Evolutionary conservation across 2,329 filamentous ascomycete genomes (phyloP), one percentile per base, ranked within the genome.

Genomic region (Dryadomyces quercivorus): DNA sequence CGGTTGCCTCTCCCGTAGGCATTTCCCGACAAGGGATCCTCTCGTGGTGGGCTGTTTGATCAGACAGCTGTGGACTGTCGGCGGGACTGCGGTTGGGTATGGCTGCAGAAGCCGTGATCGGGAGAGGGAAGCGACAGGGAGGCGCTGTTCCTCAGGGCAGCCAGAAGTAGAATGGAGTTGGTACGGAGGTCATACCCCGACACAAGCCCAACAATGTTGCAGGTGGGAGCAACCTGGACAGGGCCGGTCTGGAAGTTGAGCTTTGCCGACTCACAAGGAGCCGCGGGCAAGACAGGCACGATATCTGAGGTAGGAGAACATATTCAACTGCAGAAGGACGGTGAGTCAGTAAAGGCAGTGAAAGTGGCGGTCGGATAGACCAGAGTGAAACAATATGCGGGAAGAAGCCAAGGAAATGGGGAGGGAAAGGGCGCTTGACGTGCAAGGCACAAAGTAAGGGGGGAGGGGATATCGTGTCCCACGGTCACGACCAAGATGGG

Each of bases 401-500:
- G 26, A 31, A 31, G 26, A 31, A 31, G 26, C 26, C 26, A 44
- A 7, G 15, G 47, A 15, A 31, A n/a, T 8, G 20, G 16, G 38
- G 20, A 21, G 38, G 15, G 13, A 16, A 6, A 36, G 12, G 49
- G 48, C 31, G 26, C 26, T 31, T 31, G 42, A 9, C 6, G 10
- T 21, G 46, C 46, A 50, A 22, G 31, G 55, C 31, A 36, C 9
- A 51, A 42, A 12, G 36, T n/a, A 43, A 22, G 36, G 21, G 22
- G 18, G 46, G 46, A 38, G 22, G 16, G 16, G 31, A 16, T 8
- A 8, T 40, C 2, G 10, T 40, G 50, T 51, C 45, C 47, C 46
- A 55, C 53, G 50, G 38, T 43, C 52, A 53, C 52, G 52, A 43
- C 44, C 15, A 26, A 51, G 44, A 57, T 42, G 51, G 48, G 42